phyloP scores from a whole-genome alignment of 352 stramenopile genomes.

The Aphanomyces invadans region DNA sequence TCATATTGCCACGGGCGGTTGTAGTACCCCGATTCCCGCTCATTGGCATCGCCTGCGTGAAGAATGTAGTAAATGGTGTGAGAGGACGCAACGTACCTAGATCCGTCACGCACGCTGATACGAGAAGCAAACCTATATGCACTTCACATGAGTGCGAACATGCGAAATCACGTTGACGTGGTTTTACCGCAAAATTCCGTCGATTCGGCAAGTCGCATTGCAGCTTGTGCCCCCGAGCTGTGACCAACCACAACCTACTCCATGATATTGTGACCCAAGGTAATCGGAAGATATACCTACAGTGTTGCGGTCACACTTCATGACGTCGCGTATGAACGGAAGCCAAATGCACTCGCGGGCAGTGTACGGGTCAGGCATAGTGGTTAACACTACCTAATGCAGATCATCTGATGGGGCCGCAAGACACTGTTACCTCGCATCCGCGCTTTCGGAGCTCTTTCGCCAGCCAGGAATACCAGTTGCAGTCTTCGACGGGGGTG shows the following conservation, averaged over 20 bases:
- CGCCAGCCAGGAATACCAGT: slow-evolving; percentile 31
- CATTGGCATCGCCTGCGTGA: slow-evolving; percentile 35
- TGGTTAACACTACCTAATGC: slow-evolving; percentile 21
- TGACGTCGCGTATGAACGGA: slow-evolving; percentile 32
- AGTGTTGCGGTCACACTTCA: slow-evolving; percentile 29
- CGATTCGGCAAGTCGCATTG: slow-evolving; percentile 47
- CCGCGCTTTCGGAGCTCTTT: slow-evolving; percentile 19
- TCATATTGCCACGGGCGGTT: slow-evolving; percentile 32
- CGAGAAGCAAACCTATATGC: slow-evolving; percentile 40
- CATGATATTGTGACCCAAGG: slow-evolving; percentile 13
- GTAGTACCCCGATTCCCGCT: slow-evolving; percentile 61
- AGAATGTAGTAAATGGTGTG: neutral
- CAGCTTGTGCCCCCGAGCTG: slow-evolving; percentile 50
- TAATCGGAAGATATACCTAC: neutral
- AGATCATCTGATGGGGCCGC: neutral
- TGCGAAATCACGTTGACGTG: neutral
- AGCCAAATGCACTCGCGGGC: slow-evolving; percentile 34
- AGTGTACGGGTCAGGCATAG: slow-evolving; percentile 33
- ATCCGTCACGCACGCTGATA: slow-evolving; percentile 55
- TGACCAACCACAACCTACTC: slow-evolving; percentile 36
- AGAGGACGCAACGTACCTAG: slow-evolving; percentile 26
- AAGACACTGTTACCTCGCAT: neutral
- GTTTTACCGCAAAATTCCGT: slow-evolving; percentile 19
- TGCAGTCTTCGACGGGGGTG: slow-evolving; percentile 25
- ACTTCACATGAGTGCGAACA: slow-evolving; percentile 27